Base-by-base conservation (phyloP, 371 early-diverging fungal species). In the Actinomucor elegans region DNA sequence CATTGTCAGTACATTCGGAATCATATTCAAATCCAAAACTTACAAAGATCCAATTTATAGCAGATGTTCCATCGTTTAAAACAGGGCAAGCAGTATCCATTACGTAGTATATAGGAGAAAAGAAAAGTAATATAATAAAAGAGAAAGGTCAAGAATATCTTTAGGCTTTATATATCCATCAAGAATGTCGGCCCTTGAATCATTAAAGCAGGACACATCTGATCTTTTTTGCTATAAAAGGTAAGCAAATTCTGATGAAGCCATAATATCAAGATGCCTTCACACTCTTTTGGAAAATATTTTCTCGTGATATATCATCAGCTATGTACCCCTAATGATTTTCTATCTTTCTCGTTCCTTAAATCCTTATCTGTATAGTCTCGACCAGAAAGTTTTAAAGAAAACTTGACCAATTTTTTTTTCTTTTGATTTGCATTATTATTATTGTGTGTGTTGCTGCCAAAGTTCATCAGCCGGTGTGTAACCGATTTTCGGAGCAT, bases 11-110 rank as follows among this genome's bases (percentile, higher is more conserved):
- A n/a, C n/a, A n/a, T n/a, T n/a, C n/a, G n/a, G n/a, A 20, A 10
- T 15, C 6, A 20, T 10, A 5, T 21, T 23, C 23, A 32, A 23
- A 12, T 15, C 10, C 3, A 40, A 9, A 2, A 40, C 48, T 43
- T 69, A 73, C 73, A 48, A 66, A 55, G 37, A 73, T 73, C 73
- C 73, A 73, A 28, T 47, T 41, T 38, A 73, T 66, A 20, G 53
- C 53, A 2, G 23, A 9, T 28, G 41, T 28, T 9, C 64, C 64
- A 17, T 64, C 44, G 10, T 20, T 28, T 40, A 48, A 41, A 40
- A 57, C 35, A 44, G 64, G 64, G 26, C 64, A 64, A 46, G 36
- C 9, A 20, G 58, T 45, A 10, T 48, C 34, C 51, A 52, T 58
- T 32, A 18, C 43, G n/a, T 33, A 31, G 26, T 28, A 11, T 36